Base-by-base conservation (phyloP, 805 yeast species). In the Blastobotrys robertii region DNA sequence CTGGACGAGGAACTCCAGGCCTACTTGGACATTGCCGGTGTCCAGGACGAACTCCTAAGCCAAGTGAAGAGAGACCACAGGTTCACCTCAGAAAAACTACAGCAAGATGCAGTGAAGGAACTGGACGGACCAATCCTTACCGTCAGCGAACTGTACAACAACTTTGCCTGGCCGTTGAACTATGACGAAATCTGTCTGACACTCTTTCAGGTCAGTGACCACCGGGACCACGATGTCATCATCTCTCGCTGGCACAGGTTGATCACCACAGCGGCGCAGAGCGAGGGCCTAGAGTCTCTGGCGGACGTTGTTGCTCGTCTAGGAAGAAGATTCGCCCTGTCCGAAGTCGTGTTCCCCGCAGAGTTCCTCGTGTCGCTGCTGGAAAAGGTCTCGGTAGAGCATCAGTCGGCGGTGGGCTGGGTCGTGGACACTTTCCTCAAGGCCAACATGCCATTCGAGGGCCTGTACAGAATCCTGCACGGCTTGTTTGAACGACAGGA, bases 111-210 rank as follows among this genome's bases (percentile, higher is more conserved):
- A 8, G 57, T 71, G 4, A 65, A 63, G 10, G 69, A 72, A 35
- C 70, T 92, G 44, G 76, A 84, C 56, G 75, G 71, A 33, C 73
- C 74, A 56, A 76, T 92, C 30, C 65, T 81, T 53, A 73, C 81
- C 3, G 76, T 87, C 29, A 80, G 83, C 54, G 92, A 83, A 45
- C 66, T 92, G 42, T 90, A 79, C 68, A 90, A 92, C 64, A 81
- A 77, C 49, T 90, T 72, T 62, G 85, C 95, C 9, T 88, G 83
- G 53, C 95, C 94, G 16, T 66, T 88, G 47, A 90, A 90, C 5
- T 90, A 88, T 57, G 79, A 80, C 61, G 95, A 84, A 52, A 69
- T 90, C 40, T 82, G 94, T 48, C 68, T 88, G 46, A 63, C 76
- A 34, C 79, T 87, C 11, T 84, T 83, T 68, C 83, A 84, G 56